Conservation (phyloP, 495 filamentous ascomycete species). For the Oidiodendron maius region DNA sequence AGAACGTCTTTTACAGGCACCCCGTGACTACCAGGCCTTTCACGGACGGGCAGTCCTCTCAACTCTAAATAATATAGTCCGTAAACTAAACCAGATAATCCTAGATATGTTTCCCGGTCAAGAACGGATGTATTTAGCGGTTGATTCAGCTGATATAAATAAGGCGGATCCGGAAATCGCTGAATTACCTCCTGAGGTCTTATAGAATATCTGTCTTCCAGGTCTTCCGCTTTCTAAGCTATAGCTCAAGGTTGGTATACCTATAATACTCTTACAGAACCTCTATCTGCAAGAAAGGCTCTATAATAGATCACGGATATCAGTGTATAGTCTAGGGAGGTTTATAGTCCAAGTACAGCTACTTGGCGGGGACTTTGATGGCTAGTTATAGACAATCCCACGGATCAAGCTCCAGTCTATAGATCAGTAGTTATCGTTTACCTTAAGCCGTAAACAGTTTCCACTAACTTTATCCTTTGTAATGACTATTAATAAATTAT, state of each 20-base stretch:
- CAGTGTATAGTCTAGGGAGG: background rate
- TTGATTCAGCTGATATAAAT: slow-evolving; percentile 1
- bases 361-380: slow-evolving; percentile 3
- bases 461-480: background rate
- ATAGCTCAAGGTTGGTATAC: background rate
- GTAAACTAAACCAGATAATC: slow-evolving; percentile 3
- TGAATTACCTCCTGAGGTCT: slow-evolving; percentile 2
- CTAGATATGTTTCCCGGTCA: background rate
- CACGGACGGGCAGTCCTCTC: background rate
- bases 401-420: slow-evolving; percentile 2
- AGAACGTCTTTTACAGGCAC: background rate
- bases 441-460: slow-evolving; percentile 2
- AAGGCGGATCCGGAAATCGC: background rate
- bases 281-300: slow-evolving; percentile 2
- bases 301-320: slow-evolving; percentile 7
- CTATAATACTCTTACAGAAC: slow-evolving; percentile 3
- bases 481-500: background rate
- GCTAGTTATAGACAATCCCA: slow-evolving; percentile 4
- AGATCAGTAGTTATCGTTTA: background rate
- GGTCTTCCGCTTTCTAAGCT: background rate
- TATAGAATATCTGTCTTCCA: slow-evolving; percentile 5
- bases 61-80: background rate
- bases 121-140: background rate
- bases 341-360: background rate
- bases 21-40: background rate